These are phyloP conservation scores for Ulota crispa DNA, from an alignment of 225 moss, liverwort and hornwort species.

Conservation along the genomic window DNA sequence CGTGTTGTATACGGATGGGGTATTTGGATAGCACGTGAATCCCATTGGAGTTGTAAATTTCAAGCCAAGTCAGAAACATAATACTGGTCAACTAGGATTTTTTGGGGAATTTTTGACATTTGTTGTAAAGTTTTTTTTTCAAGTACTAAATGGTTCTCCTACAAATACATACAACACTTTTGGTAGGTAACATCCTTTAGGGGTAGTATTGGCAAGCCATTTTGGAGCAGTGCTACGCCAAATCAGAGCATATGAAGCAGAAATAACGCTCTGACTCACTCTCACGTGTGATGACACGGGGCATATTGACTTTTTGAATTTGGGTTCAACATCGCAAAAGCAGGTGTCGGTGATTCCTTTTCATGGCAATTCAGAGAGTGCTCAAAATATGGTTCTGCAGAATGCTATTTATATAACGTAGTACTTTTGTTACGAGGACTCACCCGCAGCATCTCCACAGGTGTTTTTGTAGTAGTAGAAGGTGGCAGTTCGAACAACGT, in stretches of 20 bases:
- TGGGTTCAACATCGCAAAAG: not conserved
- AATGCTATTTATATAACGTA: not conserved
- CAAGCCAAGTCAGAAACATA: too few relatives aligned
- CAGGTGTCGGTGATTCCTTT: too few relatives aligned
- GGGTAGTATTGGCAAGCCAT: not conserved
- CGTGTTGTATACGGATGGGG: too few relatives aligned
- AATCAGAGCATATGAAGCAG: not conserved
- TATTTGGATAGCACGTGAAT: too few relatives aligned
- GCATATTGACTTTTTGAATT: not conserved
- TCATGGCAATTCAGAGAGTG: too few relatives aligned
- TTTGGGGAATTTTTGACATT: too few relatives aligned
- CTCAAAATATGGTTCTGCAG: not conserved
- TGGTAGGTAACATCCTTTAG: too few relatives aligned
- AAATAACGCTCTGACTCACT: not conserved
- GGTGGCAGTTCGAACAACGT: conserved; percentile 8
- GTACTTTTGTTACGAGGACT: not conserved
- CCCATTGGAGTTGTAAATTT: too few relatives aligned
- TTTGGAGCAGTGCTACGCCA: not conserved
- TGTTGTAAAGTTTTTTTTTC: too few relatives aligned
- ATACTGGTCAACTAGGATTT: too few relatives aligned
- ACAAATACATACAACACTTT: too few relatives aligned
- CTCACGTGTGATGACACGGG: not conserved
- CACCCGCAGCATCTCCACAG: conserved; percentile 21
- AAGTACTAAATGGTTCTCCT: too few relatives aligned
- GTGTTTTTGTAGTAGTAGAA: conserved; percentile 25